Evolutionary conservation across 768 basidiomycete species (phyloP), one percentile per base, ranked within the genome.

Genomic region (Jaapia argillacea): DNA sequence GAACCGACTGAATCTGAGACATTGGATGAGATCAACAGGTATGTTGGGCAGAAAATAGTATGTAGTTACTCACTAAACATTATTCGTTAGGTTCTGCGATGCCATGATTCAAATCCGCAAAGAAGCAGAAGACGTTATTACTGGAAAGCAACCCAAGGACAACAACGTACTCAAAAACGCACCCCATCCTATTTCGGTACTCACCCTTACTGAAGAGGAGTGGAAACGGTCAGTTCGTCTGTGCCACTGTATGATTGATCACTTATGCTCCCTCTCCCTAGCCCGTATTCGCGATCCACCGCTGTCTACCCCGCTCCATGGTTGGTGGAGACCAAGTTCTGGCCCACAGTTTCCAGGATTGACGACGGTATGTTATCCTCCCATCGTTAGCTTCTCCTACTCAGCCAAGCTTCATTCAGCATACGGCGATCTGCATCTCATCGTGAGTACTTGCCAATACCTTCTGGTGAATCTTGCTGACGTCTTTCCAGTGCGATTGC

Each of bases 1-100:
- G 94, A 98, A 64, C 94, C 94, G 4, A 98, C 94, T 2, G 94
- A 98, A 62, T 93, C 89, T 0, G 94, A 98, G 65, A 79, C 87
- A 0, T 71, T 96, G 23, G 85, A 92, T 48, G 94, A 97, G 60
- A 76, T 98, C 42, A 90, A 98, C 56, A 76, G 83, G 79, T 86
- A 48, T 38, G 65, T 51, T 20, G 20, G 6, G 37, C 20, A 24
- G 6, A n/a, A 14, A 14, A 5, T 22, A 16, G 43, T 46, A 23
- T 10, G 24, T 22, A 0, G 40, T 33, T 13, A 18, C 14, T 22
- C 36, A 10, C 23, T 1, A 26, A 36, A 41, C 2, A 18, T 43
- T 18, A 24, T 24, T 38, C 24, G 38, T 27, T 41, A 88, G 88
- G 55, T 98, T 99, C 70, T 96, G 94, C 63, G 90, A 98, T 51